These are phyloP conservation scores for Chlorella ohadii DNA, from an alignment of 139 green algal genomes.

Conservation along the genomic window DNA sequence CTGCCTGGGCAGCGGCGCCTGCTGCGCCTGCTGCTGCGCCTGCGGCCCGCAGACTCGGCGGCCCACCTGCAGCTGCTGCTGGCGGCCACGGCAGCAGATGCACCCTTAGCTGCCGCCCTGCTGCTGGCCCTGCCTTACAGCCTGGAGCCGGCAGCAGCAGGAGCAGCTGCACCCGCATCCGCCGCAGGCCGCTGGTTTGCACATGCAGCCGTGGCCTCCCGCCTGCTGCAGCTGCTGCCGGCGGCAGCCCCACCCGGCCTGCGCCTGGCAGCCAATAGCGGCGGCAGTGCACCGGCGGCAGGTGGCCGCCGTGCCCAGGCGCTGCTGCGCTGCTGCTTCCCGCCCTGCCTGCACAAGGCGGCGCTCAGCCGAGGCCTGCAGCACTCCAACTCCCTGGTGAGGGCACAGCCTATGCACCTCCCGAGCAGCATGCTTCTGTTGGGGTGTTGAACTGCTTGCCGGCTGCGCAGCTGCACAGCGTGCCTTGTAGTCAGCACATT, in stretches of 20 bases:
- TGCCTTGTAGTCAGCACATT: too few relatives aligned
- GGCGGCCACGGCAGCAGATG: slow-evolving; percentile 27
- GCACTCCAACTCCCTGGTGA: slow-evolving; percentile 46
- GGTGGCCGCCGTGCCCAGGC: slow-evolving; percentile 5
- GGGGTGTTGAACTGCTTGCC: too few relatives aligned
- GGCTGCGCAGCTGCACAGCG: too few relatives aligned
- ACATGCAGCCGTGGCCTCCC: slow-evolving; percentile 25
- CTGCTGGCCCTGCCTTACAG: slow-evolving; percentile 59
- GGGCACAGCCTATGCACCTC: neutral
- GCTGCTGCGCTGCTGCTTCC: slow-evolving; percentile 47
- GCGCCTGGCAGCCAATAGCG: neutral
- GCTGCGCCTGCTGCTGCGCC: slow-evolving; percentile 34
- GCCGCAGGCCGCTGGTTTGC: slow-evolving; percentile 51
- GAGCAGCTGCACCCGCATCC: neutral
- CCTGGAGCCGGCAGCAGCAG: slow-evolving; percentile 57
- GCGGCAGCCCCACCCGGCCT: slow-evolving; percentile 11
- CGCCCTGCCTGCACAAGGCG: slow-evolving; percentile 51
- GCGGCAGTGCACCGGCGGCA: slow-evolving; percentile 9
- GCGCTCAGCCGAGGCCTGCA: slow-evolving; percentile 74
- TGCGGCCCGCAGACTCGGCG: slow-evolving; percentile 33
- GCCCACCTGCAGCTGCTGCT: slow-evolving; percentile 51
- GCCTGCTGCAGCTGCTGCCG: slow-evolving; percentile 33
- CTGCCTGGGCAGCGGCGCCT: slow-evolving; percentile 28
- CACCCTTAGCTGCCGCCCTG: slow-evolving; percentile 54
- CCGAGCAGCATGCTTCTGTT: too few relatives aligned